Base-by-base conservation (phyloP, 2,329 filamentous ascomycete genomes). In the Claviceps humidiphila region DNA sequence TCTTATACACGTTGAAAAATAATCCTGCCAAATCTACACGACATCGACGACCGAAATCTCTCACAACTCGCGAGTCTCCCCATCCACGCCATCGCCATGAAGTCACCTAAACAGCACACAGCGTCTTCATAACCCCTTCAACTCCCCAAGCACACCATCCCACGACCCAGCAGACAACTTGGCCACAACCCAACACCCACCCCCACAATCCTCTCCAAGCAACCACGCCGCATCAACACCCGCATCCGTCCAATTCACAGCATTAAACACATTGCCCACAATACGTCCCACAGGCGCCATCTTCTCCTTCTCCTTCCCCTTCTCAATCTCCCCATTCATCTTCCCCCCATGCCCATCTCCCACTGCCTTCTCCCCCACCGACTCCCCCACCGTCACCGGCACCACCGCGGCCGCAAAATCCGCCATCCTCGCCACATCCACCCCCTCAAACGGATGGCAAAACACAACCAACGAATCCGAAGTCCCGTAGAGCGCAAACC, bases 241-340 rank as follows among this genome's bases (percentile, higher is more conserved):
- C 8, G 51, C 47, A 24, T 53, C 43, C 26, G 41, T 46, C 51
- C 51, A 53, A 26, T 53, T 43, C 20, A 50, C 22, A 7, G 43
- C 16, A 24, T 50, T 47, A 4, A 47, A 50, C 4, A 47, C 41
- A 41, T 46, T 53, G 8, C 30, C 37, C 16, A 49, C 41, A 6
- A 53, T 46, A 11, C 41, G 41, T 37, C 47, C 47, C 13, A 43
- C 8, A 8, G 47, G 47, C n/a, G 47, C 43, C n/a, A 26, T 38
- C 13, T 13, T 42, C 11, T 9, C 22, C 30, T 16, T 6, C 4
- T n/a, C n/a, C n/a, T n/a, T n/a, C n/a, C n/a, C 6, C n/a, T 42
- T 40, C 6, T 13, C 39, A 5, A 5, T 17, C 9, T 13, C n/a
- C 7, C n/a, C 39, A 1, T 41, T 7, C 16, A 40, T 40, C 39